phyloP scores from a whole-genome alignment of 345 rosid genomes.

The Aurinia saxatilis region DNA sequence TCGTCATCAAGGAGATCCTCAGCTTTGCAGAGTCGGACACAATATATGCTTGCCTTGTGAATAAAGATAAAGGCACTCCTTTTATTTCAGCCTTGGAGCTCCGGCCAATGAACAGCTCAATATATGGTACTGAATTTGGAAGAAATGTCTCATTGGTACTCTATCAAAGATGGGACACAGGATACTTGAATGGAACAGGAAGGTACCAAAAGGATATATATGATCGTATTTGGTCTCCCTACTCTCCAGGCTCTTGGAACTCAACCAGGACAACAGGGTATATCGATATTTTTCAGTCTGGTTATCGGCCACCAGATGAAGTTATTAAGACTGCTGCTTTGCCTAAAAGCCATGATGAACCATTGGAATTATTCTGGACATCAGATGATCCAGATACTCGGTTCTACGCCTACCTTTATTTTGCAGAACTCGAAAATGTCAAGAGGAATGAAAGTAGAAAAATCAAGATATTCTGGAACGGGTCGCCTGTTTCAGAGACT shows the following conservation, averaged over 20 bases:
- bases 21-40: slow-evolving; percentile 25
- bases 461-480: slow-evolving; percentile 37
- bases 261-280: slow-evolving; percentile 20
- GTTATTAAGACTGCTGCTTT: slow-evolving; percentile 37
- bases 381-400: slow-evolving; percentile 15
- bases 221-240: slow-evolving; percentile 45
- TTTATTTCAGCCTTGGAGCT: slow-evolving; percentile 50
- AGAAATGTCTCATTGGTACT: slow-evolving; percentile 29
- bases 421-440: slow-evolving; percentile 30
- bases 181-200: slow-evolving; percentile 24
- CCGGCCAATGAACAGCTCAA: slow-evolving; percentile 32
- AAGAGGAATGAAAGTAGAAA: slow-evolving; percentile 31
- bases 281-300: slow-evolving; percentile 26
- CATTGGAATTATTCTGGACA: slow-evolving; percentile 28
- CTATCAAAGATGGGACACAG: slow-evolving; percentile 26
- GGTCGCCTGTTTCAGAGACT: slow-evolving; percentile 26
- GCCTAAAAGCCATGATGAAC: slow-evolving; percentile 19
- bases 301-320: slow-evolving; percentile 34
- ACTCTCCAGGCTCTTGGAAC: slow-evolving; percentile 26
- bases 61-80: slow-evolving; percentile 41
- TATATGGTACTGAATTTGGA: slow-evolving; percentile 32
- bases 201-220: slow-evolving; percentile 37
- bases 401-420: slow-evolving; percentile 36
- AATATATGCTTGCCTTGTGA: slow-evolving; percentile 43
- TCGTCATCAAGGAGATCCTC: slow-evolving; percentile 29